Percentiles rank a stretch among this genome's conserved stretches.
Conservation (phyloP, 2,329 filamentous ascomycete genomes). For the Ophiostoma angusticollis region DNA sequence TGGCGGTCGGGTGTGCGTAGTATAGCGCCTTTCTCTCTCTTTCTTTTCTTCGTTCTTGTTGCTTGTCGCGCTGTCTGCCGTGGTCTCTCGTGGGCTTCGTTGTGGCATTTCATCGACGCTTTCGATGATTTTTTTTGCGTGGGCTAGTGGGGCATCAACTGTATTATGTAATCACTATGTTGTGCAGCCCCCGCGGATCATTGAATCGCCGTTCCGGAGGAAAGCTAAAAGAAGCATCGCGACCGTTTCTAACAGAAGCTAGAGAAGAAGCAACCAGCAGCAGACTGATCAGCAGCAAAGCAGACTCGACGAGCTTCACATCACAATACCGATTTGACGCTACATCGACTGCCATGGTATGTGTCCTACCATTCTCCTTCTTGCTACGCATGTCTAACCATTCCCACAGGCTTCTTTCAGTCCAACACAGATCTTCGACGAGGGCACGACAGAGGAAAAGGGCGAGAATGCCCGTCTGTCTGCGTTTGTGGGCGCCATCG, state of each 20-base stretch:
- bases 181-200: no score
- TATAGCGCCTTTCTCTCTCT: not conserved
- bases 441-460: conserved; percentile 95
- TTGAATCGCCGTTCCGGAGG: conserved; percentile 2
- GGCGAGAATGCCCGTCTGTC: conserved; percentile 97
- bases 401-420: conserved; percentile 46
- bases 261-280: not conserved
- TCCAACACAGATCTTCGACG: conserved; percentile 95
- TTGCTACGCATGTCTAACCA: not conserved
- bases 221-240: conserved; percentile 3
- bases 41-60: not conserved
- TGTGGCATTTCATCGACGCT: no score
- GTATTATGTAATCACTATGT: no score
- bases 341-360: no score
- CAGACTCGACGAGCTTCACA: not conserved
- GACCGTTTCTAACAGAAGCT: not conserved
- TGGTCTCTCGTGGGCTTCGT: no score
- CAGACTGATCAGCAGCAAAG: not conserved
- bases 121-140: no score
- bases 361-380: no score
- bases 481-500: conserved; percentile 97
- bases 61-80: not conserved
- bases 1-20: conserved; percentile 26
- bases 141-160: no score
- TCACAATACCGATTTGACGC: not conserved